Evolutionary conservation across 805 yeast species (phyloP), one percentile per base, ranked within the genome.

Genomic region (Ogataea methylovora): DNA sequence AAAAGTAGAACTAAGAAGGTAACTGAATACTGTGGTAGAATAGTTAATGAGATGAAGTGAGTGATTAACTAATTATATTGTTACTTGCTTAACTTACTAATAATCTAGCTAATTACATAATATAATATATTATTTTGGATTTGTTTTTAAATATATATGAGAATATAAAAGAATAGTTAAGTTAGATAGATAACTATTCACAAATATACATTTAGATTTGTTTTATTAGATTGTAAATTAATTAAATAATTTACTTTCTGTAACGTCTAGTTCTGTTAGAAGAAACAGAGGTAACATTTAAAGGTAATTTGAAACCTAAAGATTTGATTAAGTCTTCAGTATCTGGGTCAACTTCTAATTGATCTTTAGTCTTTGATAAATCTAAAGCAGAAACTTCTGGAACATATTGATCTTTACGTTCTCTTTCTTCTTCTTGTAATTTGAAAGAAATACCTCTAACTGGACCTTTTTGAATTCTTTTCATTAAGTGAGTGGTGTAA

Each of bases 371-470:
- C 82, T 84, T 85, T 56, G 94, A 79, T 65, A 92, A 83, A 76
- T 92, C 97, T 69, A 92, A 85, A 71, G 98, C 98, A 65, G 98
- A 94, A 65, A 88, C 94, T 70, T 88, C 97, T 74, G 99, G 99
- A 63, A 94, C 98, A 75, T 88, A 92, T 78, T 92, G 98, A 75
- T 92, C 97, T 77, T 94, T 92, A 78, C 98, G 85, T 79, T 92
- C 99, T 82, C 98, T 90, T 83, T 92, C 99, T 78, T 92, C 99
- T 79, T 92, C 99, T 81, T 92, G 99, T 66, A 92, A 85, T 74
- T 94, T 94, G 95, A 92, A 92, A 60, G 99, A 92, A 60, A 92
- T 94, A 77, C 99, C 99, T 82, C 97, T 88, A 61, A 92, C 99
- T 78, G 99, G 99, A 69, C 99, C 99, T 81, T 90, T 92, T 76